These are phyloP conservation scores for Ustilago tritici DNA, from an alignment of 1,284 basidiomycete genomes.

Conservation along the genomic window DNA sequence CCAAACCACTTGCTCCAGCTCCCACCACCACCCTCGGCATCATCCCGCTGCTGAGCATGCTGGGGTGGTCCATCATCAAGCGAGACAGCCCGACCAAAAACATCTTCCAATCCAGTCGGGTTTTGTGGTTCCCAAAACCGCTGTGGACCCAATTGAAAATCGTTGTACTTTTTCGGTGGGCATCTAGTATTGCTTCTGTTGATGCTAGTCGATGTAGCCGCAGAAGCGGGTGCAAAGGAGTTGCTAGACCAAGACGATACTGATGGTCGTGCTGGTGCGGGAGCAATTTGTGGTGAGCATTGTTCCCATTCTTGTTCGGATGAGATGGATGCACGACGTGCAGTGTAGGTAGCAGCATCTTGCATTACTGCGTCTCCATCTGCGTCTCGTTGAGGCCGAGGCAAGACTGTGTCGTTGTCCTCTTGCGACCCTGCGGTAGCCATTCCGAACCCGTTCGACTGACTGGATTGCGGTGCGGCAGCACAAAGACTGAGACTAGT, in stretches of 20 bases:
- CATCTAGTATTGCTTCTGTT: background rate
- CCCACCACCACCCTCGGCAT: background rate
- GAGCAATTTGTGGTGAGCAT: background rate
- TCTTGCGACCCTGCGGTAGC: background rate
- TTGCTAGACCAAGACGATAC: slow-evolving; percentile 4
- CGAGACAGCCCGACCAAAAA: slow-evolving; percentile 48
- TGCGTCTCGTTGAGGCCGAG: slow-evolving; percentile 16
- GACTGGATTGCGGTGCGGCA: background rate
- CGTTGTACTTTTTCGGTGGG: slow-evolving; percentile 10
- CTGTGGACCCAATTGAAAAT: slow-evolving; percentile 56
- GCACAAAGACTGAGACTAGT: slow-evolving; percentile 23
- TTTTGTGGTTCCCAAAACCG: slow-evolving; percentile 53
- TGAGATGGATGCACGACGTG: slow-evolving; percentile 20
- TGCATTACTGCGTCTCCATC: slow-evolving; percentile 48
- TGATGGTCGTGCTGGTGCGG: background rate
- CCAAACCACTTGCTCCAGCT: slow-evolving; percentile 49
- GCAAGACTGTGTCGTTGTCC: background rate
- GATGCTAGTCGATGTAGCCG: background rate
- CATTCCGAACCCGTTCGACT: background rate
- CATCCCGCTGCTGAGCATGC: background rate
- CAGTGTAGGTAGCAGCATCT: slow-evolving; percentile 22
- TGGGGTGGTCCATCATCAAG: slow-evolving; percentile 26
- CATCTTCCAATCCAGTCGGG: slow-evolving; percentile 61
- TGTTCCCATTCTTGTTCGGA: slow-evolving; percentile 32
- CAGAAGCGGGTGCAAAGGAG: background rate